Evolutionary conservation across 2,329 filamentous ascomycete genomes (phyloP).

Genomic region (Epichloe amarillans): DNA sequence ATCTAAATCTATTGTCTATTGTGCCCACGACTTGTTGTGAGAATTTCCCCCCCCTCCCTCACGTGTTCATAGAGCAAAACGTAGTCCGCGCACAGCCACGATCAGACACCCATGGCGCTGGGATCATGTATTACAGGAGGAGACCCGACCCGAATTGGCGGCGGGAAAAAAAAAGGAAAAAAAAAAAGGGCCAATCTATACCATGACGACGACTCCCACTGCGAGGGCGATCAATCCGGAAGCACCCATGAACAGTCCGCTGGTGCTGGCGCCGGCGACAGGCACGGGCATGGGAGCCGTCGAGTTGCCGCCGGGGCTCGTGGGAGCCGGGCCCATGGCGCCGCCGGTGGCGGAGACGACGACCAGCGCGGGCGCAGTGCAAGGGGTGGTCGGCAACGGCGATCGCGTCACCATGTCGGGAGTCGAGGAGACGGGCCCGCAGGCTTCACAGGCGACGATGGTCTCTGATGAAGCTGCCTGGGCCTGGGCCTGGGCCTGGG

Average conservation of each 20-base stretch:
- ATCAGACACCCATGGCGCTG: neutral
- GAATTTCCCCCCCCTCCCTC: no score
- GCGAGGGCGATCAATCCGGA: neutral
- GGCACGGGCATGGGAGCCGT: neutral
- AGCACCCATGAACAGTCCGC: neutral
- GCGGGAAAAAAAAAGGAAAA: no score
- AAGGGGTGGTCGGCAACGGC: conserved; percentile 5
- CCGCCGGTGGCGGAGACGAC: conserved; percentile 1
- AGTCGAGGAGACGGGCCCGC: conserved; percentile 5
- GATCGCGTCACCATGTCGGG: conserved; percentile 8
- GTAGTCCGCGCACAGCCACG: no score
- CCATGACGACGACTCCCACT: neutral
- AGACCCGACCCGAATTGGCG: no score
- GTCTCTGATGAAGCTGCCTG: neutral
- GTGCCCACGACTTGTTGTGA: no score
- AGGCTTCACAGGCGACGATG: conserved; percentile 4
- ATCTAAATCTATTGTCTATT: no score
- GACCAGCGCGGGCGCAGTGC: conserved; percentile 4
- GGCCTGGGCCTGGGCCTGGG: no score
- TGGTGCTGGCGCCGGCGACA: neutral
- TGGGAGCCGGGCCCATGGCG: neutral
- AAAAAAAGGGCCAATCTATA: neutral
- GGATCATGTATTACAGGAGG: neutral
- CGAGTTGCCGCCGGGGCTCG: neutral
- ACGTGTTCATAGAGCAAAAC: no score